Evolutionary conservation across 2,329 filamentous ascomycete genomes (phyloP).

Genomic region (Trichoderma sp.): DNA sequence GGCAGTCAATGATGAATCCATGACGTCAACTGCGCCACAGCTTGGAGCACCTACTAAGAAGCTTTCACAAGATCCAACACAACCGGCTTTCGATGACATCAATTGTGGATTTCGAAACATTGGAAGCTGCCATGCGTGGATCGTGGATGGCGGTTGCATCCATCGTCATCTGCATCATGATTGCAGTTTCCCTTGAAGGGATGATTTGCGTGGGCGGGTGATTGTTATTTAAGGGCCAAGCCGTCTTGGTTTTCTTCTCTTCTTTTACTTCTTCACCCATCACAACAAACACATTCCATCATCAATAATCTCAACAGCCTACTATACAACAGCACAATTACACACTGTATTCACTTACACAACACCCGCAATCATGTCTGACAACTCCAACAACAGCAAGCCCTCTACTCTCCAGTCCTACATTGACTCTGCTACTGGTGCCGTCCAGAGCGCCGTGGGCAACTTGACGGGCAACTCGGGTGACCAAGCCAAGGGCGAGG

Average conservation of each 20-base stretch:
- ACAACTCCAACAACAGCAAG: conserved; percentile 25
- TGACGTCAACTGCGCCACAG: conserved; percentile 18
- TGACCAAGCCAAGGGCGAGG: conserved; percentile 63
- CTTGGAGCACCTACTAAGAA: neutral
- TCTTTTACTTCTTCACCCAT: neutral
- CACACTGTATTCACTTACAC: neutral
- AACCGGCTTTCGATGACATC: conserved; percentile 8
- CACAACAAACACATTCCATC: neutral
- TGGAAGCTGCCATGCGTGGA: conserved; percentile 1
- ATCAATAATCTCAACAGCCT: neutral
- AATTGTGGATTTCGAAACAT: neutral
- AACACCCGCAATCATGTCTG: conserved; percentile 28
- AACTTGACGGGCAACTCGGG: conserved; percentile 67
- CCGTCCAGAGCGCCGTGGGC: conserved; percentile 69
- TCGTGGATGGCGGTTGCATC: neutral
- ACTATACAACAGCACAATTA: neutral
- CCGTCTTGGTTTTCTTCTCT: neutral
- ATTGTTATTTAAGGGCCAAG: neutral
- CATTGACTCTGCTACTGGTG: conserved; percentile 68
- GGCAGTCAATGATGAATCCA: neutral
- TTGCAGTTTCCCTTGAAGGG: neutral
- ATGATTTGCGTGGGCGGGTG: neutral
- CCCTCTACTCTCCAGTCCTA: conserved; percentile 77
- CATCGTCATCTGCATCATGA: conserved; percentile 8
- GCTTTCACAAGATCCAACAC: neutral